A percentile compares a stretch with the other conserved stretches of the same genome.
Evolutionary conservation across 306 rosid genomes (phyloP).

Genomic region (Cucurbita moschata): DNA sequence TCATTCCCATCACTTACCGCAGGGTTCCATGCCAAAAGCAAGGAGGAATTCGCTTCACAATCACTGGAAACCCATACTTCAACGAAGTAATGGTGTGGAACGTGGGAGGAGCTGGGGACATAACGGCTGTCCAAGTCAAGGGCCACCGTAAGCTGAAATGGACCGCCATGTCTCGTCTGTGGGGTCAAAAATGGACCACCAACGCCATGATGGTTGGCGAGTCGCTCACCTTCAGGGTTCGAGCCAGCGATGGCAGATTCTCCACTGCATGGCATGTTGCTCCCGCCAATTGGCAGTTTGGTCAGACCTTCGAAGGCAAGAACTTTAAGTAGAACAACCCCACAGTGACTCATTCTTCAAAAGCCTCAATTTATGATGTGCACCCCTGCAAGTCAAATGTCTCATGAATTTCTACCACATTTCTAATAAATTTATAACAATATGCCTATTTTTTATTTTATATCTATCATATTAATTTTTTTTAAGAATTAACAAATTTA

Average conservation of each 20-base stretch:
- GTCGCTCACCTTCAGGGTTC: slow-evolving; percentile 44
- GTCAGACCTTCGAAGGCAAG: slow-evolving; percentile 56
- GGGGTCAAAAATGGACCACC: slow-evolving; percentile 79
- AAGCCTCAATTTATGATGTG: too few species aligned
- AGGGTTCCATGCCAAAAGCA: slow-evolving; percentile 46
- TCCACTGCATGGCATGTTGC: slow-evolving; percentile 26
- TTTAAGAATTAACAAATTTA: too few species aligned
- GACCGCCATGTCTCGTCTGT: slow-evolving; percentile 35
- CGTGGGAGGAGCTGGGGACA: slow-evolving; percentile 72
- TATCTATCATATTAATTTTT: too few species aligned
- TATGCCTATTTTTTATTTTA: too few species aligned
- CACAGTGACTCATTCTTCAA: too few species aligned
- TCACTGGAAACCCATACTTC: slow-evolving; percentile 65
- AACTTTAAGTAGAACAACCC: slow-evolving; percentile 18
- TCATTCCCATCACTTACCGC: slow-evolving; percentile 53
- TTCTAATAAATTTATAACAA: too few species aligned
- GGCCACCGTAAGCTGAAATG: slow-evolving; percentile 44
- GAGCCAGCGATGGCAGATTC: slow-evolving; percentile 40
- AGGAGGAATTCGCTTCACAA: slow-evolving; percentile 61
- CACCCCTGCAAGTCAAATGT: too few species aligned
- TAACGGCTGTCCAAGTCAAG: slow-evolving; percentile 37
- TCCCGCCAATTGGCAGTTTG: slow-evolving; percentile 60
- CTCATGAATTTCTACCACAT: too few species aligned
- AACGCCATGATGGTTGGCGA: slow-evolving; percentile 43
- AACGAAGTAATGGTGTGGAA: slow-evolving; percentile 43